Evolutionary conservation across 2,329 filamentous ascomycete species (phyloP), one percentile per base, ranked within the genome.

Genomic region (Pseudogymnoascus sp.): DNA sequence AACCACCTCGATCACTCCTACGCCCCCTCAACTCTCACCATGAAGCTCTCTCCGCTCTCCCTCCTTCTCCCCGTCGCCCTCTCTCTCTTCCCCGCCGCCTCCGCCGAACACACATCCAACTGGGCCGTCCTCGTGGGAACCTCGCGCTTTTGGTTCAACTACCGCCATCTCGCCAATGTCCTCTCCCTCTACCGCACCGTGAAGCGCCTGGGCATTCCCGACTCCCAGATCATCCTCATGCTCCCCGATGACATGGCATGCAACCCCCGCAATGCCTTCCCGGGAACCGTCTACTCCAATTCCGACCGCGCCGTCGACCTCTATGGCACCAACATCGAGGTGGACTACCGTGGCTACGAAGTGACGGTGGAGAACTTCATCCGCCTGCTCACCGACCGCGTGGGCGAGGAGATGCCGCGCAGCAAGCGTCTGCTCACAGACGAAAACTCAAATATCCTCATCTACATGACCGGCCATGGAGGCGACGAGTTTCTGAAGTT

Each of bases 101-200:
- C 57, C 12, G 83, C 85, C 66, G 88, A 93, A 69, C 94, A 99
- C 77, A 99, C 94, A 14, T 97, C 91, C 72, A 99, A 99, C 77
- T 99, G 94, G 94, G 94, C 94, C 8, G 94, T 99, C 64, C 86
- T 99, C n/a, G 94, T 99, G 62, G 94, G 90, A 66, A 99, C 94
- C 5, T 99, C 94, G 60, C 89, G 94, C 60, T 99, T 99, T 81
- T 99, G 94, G 94, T 99, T 99, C 85, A 99, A 99, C 78, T 99
- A 99, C 76, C 89, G 94, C 62, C 94, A 99, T 75, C 87, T 99
- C 59, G 92, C 94, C 74, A 99, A 99, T 77, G 94, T 96, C 16
- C 85, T 99, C 64, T 97, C 93, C 63, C 86, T 99, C 65, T 99
- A 99, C 77, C 90, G 94, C 62, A 99, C 94, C 62, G 94, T 99